Base-by-base conservation (phyloP, 2,329 filamentous ascomycete genomes). In the Didymosphaeria variabile region DNA sequence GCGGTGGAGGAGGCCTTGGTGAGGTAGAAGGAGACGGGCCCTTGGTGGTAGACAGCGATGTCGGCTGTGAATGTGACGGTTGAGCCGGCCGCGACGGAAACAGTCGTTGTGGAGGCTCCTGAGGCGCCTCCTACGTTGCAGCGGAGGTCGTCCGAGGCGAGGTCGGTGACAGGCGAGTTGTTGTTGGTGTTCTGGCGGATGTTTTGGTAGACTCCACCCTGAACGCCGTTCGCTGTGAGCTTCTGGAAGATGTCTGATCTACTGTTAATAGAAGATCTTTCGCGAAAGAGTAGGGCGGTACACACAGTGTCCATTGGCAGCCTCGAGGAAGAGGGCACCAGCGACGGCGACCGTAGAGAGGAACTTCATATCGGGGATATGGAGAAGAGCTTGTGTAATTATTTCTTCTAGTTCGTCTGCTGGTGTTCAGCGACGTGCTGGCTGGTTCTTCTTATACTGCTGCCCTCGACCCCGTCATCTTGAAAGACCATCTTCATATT, bases 11-110 rank as follows among this genome's bases (percentile, higher is more conserved):
- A 46, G 29, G 76, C 77, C 66, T 79, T 78, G 59, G 67, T 75
- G 70, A 79, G 69, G 60, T 79, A 79, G 67, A 78, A 78, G 7
- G 74, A 50, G n/a, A 77, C 71, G 15, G 76, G 76, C n/a, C 77
- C 77, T 55, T 79, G 77, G 61, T 79, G 77, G 63, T 79, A 79
- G 13, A 79, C 76, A 3, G 75, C 74, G 21, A 67, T 65, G 53
- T 79, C 77, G 7, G 76, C 72, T 3, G 72, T 76, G 65, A 78
- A 79, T 0, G 72, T 72, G 23, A 79, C 67, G 3, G 63, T 66
- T 10, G 70, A 73, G n/a, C 77, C 77, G 34, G 77, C 76, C 58
- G 74, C 72, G 1, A 78, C 75, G 0, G 73, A 67, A 19, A 78
- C 75, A 7, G 73, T 77, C 47, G 69, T 68, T 2, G 76, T 78